Conservation (phyloP, 2,329 filamentous ascomycete genomes). For the Pseudogymnoascus sp. region DNA sequence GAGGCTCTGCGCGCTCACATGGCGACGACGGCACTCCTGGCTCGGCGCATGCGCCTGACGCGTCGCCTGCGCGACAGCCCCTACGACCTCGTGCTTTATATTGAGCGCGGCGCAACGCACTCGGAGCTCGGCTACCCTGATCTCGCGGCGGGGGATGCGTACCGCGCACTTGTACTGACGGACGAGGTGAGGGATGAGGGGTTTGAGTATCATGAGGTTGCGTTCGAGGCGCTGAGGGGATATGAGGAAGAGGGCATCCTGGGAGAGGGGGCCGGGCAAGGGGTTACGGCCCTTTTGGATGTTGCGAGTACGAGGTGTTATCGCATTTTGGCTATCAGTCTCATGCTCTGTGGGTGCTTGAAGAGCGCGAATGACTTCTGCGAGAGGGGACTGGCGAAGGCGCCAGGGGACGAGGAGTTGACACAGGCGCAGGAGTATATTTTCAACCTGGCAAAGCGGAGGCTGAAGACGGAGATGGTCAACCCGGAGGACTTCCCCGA, state of each 20-base stretch:
- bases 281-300: constrained; percentile 29
- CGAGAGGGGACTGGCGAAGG: constrained; percentile 47
- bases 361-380: constrained; percentile 60
- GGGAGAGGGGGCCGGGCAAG: constrained; percentile 24
- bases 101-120: constrained; percentile 64
- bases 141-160: constrained; percentile 81
- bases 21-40: constrained; percentile 33
- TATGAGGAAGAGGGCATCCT: constrained; percentile 10
- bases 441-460: constrained; percentile 40
- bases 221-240: constrained; percentile 34
- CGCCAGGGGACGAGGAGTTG: constrained; percentile 48
- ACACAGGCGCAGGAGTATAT: constrained; percentile 46
- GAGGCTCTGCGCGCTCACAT: not conserved
- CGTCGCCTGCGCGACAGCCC: constrained; percentile 42
- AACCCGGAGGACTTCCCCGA: constrained; percentile 55
- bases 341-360: constrained; percentile 58
- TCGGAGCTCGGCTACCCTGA: constrained; percentile 76
- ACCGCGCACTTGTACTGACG: constrained; percentile 76
- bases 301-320: constrained; percentile 47
- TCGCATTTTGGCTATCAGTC: constrained; percentile 48
- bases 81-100: constrained; percentile 56
- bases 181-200: constrained; percentile 72
- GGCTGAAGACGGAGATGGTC: constrained; percentile 35
- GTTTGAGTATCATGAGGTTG: constrained; percentile 73
- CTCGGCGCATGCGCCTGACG: constrained; percentile 49